Base-by-base conservation (phyloP, 2,329 filamentous ascomycete genomes). In the Colletotrichum aenigma region DNA sequence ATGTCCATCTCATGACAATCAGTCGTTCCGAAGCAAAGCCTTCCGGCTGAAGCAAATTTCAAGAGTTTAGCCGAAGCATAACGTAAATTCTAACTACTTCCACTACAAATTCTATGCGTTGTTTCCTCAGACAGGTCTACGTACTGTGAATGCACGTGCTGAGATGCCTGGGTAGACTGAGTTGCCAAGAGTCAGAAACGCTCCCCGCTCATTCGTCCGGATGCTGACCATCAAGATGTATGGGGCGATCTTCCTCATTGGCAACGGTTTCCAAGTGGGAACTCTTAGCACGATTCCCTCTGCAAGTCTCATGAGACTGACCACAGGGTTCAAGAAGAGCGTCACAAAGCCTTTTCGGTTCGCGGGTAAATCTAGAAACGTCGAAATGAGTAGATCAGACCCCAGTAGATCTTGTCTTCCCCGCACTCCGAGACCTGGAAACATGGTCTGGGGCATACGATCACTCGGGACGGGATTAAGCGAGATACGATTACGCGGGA, bases 61-160 rank as follows among this genome's bases (percentile, higher is more conserved):
- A 6, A 52, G 10, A 21, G n/a, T 21, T 52, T 52, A 52, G 43
- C n/a, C 43, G 1, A 52, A 52, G 21, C n/a, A 0, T 21, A 13
- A 7, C 43, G 6, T n/a, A 0, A 13, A 12, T 48, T 21, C n/a
- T 2, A n/a, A 2, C 4, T 12, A n/a, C 10, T 12, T n/a, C 43
- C 9, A 10, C 18, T 4, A 21, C 43, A 48, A 48, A n/a, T 21
- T 4, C 10, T 7, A 21, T 21, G n/a, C 7, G 10, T 12, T 12
- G 10, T 48, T 21, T 48, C 3, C 10, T 12, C 6, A 21, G n/a
- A 21, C 3, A 13, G 43, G 8, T 8, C 36, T 18, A 38, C 0
- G 36, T 21, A 13, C 16, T 21, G 6, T 3, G 4, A 52, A 21
- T 52, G 1, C 43, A 52, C 43, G n/a, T 52, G 4, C 18, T 3